Evolutionary conservation across 2,329 filamentous ascomycete species (phyloP), one percentile per base, ranked within the genome.

Genomic region (Harringtonia lauricola): DNA sequence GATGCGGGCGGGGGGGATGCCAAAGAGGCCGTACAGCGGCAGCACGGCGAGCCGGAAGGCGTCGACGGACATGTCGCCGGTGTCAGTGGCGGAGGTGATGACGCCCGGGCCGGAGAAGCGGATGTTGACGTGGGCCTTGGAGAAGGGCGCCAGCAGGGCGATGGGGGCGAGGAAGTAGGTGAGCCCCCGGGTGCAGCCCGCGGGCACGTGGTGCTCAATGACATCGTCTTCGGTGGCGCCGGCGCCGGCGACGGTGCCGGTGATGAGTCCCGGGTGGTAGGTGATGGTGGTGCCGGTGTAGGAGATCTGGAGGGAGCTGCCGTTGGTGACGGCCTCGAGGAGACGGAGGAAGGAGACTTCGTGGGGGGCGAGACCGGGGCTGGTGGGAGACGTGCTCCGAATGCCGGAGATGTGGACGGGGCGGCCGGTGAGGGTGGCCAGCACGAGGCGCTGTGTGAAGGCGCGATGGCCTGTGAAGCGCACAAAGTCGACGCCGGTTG

Each of bases 271-370:
- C 0, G 92, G 92, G 52, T 86, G 83, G 66, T 94, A 98, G 31
- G 89, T 82, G 44, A 98, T 76, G 1, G 87, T 89, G 0, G 92
- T 96, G 59, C 92, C 92, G 2, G 88, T 95, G 66, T 94, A 92
- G 12, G 88, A 95, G 54, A 98, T 95, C 57, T 95, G 89, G 66
- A 96, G 87, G 44, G 84, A 81, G 46, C 85, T 86, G 65, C 92
- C 92, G 70, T 98, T 98, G 57, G 92, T 98, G 55, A 98, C 74
- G 53, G 86, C 76, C 63, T 96, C 92, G 57, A 98, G 81, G 17
- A 98, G 83, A 45, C 92, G 89, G 28, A 98, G 76, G 63, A 98
- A 90, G 38, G 92, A 96, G 56, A 96, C 81, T 66, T 98, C 92
- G 67, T 95, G 84, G 39, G 87, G 82, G 43, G 86, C 83, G 43